Base-by-base conservation (phyloP, 73 alveolate genomes). In the Blepharisma japonicum region DNA sequence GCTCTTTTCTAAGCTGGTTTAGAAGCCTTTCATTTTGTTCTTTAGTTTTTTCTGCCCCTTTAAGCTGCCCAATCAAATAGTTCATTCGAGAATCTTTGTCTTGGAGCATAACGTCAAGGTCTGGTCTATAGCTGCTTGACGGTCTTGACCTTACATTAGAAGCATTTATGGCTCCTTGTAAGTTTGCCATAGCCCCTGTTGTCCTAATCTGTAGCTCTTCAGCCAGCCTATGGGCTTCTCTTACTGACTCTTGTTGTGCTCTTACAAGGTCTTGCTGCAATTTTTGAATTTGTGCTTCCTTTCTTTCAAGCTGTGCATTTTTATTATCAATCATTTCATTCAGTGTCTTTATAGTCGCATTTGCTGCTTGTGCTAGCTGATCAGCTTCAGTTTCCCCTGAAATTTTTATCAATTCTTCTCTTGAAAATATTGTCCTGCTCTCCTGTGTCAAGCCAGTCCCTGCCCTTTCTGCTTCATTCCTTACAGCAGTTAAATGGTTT, bases 331-430 rank as follows among this genome's bases (percentile, higher is more conserved):
- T 76, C 92, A 89, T 83, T 50, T 91, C 94, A 74, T 94, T 90
- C n/a, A 94, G 81, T 20, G 94, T 80, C 70, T 85, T 77, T 42
- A 94, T 90, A 56, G 92, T 94, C 71, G 86, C 79, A 79, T 84
- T 83, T 4, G 98, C 98, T 5, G 92, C 91, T 53, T 89, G 81
- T 7, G 98, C 97, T 78, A 94, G 39, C 74, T 51, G 71, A 4
- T n/a, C 23, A 70, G 70, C 32, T 39, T 70, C 45, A 68, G 48
- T 46, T 55, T 32, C 4, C 51, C 68, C 20, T 7, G 67, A 46
- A 5, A 81, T 81, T 51, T 82, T 68, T 23, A 42, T 47, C 11
- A 83, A 74, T 49, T 81, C 42, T 32, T 32, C 42, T 32, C 42
- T 32, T 32, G 42, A 32, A 32, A 32, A 32, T 32, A 32, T 32